Evolutionary conservation across 306 rosid species (phyloP).

Genomic region (Leucaena leucocephala): DNA sequence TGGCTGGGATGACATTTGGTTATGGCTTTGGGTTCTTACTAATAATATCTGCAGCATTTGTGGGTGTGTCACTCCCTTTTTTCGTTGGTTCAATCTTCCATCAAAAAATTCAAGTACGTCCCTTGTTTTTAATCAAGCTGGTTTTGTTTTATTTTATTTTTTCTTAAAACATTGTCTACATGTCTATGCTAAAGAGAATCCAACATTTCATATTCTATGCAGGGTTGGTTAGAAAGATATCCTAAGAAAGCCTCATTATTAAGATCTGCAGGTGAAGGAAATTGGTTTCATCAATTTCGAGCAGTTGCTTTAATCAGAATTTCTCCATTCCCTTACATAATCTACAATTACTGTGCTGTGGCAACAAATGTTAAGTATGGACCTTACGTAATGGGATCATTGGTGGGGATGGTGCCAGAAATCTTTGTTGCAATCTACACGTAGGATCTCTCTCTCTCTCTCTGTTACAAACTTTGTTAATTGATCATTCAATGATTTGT

Average conservation of each 20-base stretch:
- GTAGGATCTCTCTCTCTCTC: conserved; percentile 51
- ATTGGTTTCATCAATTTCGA: conserved; percentile 83
- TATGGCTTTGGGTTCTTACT: conserved; percentile 80
- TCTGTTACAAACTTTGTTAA: not conserved
- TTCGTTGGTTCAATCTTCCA: conserved; percentile 72
- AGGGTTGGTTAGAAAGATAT: conserved; percentile 89
- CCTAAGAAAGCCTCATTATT: conserved; percentile 83
- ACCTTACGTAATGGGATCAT: conserved; percentile 84
- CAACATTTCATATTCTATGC: conserved; percentile 25
- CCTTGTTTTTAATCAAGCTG: conserved; percentile 27
- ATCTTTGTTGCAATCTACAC: conserved; percentile 79
- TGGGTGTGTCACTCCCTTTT: conserved; percentile 91
- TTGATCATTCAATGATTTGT: conserved; percentile 8
- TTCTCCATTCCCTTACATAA: conserved; percentile 91
- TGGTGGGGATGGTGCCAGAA: conserved; percentile 88
- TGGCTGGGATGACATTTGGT: conserved; percentile 93
- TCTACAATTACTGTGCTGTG: conserved; percentile 89
- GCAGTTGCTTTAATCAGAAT: conserved; percentile 85
- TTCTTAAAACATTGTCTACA: not conserved
- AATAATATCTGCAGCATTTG: conserved; percentile 58
- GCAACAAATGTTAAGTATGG: conserved; percentile 82
- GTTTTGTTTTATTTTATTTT: not conserved
- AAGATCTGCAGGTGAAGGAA: conserved; percentile 87
- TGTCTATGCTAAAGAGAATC: conserved; percentile 18
- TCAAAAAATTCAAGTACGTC: conserved; percentile 69